Percentiles rank a stretch among this genome's conserved stretches.
Evolutionary conservation across 176 grass and related monocot species (phyloP).

Genomic region (Ananas comosus): DNA sequence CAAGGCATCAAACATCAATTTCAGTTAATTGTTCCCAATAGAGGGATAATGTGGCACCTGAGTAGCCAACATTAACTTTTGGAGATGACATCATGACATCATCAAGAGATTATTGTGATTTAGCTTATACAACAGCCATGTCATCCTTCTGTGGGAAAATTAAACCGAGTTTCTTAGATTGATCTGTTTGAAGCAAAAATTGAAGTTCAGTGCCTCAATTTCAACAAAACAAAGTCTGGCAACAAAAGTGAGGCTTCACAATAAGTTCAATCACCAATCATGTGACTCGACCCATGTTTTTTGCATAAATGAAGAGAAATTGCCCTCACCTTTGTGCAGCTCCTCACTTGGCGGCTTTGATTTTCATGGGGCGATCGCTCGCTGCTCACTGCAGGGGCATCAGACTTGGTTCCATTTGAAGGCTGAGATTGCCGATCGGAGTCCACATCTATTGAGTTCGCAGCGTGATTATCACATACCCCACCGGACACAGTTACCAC

Average conservation of each 20-base stretch:
- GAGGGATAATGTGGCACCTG: too few relatives aligned
- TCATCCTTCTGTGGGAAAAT: too few relatives aligned
- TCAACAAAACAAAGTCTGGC: too few relatives aligned
- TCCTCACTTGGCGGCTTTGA: constrained; percentile 65
- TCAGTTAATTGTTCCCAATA: too few relatives aligned
- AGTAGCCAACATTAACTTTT: background rate
- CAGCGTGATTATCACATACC: constrained; percentile 29
- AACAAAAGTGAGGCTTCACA: too few relatives aligned
- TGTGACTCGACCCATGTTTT: background rate
- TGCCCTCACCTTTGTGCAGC: constrained; percentile 77
- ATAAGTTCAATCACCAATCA: too few relatives aligned
- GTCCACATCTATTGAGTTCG: constrained; percentile 24
- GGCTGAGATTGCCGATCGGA: constrained; percentile 44
- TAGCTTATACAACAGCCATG: too few relatives aligned
- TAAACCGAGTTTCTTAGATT: too few relatives aligned
- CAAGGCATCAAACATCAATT: too few relatives aligned
- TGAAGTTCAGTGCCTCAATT: too few relatives aligned
- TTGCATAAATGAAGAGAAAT: constrained; percentile 3
- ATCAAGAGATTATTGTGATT: too few relatives aligned
- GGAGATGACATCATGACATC: background rate
- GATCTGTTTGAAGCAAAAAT: too few relatives aligned
- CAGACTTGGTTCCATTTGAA: constrained; percentile 44
- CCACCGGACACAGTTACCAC: constrained; percentile 23
- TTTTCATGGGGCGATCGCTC: constrained; percentile 41
- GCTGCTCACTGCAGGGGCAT: constrained; percentile 36